Evolutionary conservation across 2,329 filamentous ascomycete species (phyloP).

Genomic region (Monosporascus sp.): DNA sequence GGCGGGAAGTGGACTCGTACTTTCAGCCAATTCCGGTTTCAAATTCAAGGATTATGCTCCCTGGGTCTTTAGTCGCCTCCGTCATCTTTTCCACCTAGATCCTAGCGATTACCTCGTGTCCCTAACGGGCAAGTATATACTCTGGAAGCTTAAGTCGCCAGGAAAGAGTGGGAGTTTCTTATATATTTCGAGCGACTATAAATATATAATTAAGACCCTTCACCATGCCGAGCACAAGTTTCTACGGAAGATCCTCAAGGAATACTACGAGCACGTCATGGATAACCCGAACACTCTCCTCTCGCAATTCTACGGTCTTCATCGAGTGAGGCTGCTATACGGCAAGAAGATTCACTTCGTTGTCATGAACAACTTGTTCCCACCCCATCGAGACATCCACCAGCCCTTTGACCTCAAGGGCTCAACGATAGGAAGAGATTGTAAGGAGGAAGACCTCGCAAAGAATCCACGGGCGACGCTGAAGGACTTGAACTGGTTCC

Average conservation of each 20-base stretch:
- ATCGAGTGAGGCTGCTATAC: conserved; percentile 97
- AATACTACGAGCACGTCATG: conserved; percentile 90
- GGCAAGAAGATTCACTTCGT: conserved; percentile 99
- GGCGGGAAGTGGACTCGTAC: conserved; percentile 93
- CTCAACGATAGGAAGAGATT: conserved; percentile 89
- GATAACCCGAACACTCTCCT: conserved; percentile 94
- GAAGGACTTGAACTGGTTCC: conserved; percentile 96
- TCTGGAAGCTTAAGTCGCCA: conserved; percentile 93
- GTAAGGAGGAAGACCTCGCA: conserved; percentile 79
- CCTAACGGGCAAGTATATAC: conserved; percentile 94
- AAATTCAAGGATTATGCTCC: conserved; percentile 99
- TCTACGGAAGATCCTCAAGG: conserved; percentile 74
- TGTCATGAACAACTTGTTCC: conserved; percentile 99
- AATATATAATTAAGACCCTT: conserved; percentile 99
- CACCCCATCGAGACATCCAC: conserved; percentile 94
- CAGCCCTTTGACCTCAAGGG: conserved; percentile 96
- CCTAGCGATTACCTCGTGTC: conserved; percentile 98
- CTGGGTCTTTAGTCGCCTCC: conserved; percentile 94
- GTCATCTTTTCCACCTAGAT: conserved; percentile 82
- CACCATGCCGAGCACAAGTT: conserved; percentile 93
- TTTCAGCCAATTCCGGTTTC: conserved; percentile 99
- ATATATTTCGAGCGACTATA: conserved; percentile 98
- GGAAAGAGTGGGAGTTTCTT: conserved; percentile 99
- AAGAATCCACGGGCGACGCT: conserved; percentile 88
- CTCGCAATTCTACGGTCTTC: conserved; percentile 95